A percentile compares a stretch with the other conserved stretches of the same genome.
Conservation (phyloP, 371 early-diverging fungal species). For the Mucor racemosus region DNA sequence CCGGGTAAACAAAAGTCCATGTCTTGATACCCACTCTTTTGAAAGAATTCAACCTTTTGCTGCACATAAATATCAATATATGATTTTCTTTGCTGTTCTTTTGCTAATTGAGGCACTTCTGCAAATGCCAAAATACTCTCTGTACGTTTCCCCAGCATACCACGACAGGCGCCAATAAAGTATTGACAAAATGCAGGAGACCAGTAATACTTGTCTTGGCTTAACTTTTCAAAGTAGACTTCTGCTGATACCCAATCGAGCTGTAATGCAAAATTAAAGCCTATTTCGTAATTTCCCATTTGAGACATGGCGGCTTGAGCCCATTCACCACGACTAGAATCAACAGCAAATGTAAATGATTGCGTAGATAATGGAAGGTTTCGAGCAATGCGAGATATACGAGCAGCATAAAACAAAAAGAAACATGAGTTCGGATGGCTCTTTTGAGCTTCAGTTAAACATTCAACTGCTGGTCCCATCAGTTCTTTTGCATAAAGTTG, state of each 20-base stretch:
- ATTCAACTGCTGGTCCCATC: constrained; percentile 45
- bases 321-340: constrained; percentile 34
- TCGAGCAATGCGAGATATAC: constrained; percentile 41
- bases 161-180: constrained; percentile 47
- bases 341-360: constrained; percentile 28
- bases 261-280: constrained; percentile 48
- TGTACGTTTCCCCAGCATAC: constrained; percentile 36
- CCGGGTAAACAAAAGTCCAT: constrained; percentile 45
- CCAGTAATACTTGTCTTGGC: constrained; percentile 45
- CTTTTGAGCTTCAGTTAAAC: constrained; percentile 46
- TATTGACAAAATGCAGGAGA: constrained; percentile 54
- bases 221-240: constrained; percentile 44
- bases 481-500: constrained; percentile 28
- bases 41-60: constrained; percentile 49
- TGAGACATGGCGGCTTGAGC: constrained; percentile 27
- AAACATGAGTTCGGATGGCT: constrained; percentile 53
- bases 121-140: constrained; percentile 47
- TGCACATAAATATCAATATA: constrained; percentile 50
- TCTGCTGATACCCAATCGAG: constrained; percentile 51
- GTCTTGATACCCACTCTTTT: constrained; percentile 49
- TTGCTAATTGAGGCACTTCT: constrained; percentile 35
- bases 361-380: constrained; percentile 34
- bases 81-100: constrained; percentile 46
- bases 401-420: constrained; percentile 55
- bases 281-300: constrained; percentile 49